phyloP scores from a whole-genome alignment of 805 yeast genomes.

The Wickerhamiella lipophila region DNA sequence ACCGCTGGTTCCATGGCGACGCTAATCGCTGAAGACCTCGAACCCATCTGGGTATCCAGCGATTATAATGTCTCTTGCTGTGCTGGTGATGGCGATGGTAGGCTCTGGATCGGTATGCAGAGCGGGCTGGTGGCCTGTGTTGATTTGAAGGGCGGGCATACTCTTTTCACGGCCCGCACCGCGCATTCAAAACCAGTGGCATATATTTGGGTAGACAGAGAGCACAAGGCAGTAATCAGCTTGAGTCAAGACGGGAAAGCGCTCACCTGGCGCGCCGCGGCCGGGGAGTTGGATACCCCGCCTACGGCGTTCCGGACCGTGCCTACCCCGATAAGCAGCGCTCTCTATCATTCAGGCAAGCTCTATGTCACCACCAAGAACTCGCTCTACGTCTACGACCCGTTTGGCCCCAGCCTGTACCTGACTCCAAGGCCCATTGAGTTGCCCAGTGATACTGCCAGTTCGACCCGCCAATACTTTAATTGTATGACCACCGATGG shows the following conservation, averaged over 20 bases:
- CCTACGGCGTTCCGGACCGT: not conserved
- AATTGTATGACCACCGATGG: not conserved
- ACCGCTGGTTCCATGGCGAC: not conserved
- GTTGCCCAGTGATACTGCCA: not conserved
- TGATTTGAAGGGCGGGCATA: not conserved
- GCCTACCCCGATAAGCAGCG: not conserved
- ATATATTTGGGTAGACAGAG: not conserved
- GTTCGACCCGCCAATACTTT: conserved; percentile 1
- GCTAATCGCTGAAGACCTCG: not conserved
- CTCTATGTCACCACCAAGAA: conserved; percentile 5
- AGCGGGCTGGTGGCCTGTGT: conserved; percentile 2
- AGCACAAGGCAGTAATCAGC: not conserved
- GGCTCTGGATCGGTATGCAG: conserved; percentile 2
- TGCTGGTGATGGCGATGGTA: not conserved
- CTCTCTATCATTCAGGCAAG: not conserved
- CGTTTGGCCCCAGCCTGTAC: not conserved
- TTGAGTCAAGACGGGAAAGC: conserved; percentile 4
- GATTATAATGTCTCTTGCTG: not conserved
- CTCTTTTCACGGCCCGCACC: not conserved
- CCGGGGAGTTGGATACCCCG: not conserved
- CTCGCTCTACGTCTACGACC: not conserved
- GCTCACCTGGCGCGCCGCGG: not conserved
- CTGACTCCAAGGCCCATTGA: not conserved
- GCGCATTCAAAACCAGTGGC: not conserved
- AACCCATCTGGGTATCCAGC: not conserved